Evolutionary conservation across 176 grass and related monocot genomes (phyloP).

Genomic region (Oryza punctata): DNA sequence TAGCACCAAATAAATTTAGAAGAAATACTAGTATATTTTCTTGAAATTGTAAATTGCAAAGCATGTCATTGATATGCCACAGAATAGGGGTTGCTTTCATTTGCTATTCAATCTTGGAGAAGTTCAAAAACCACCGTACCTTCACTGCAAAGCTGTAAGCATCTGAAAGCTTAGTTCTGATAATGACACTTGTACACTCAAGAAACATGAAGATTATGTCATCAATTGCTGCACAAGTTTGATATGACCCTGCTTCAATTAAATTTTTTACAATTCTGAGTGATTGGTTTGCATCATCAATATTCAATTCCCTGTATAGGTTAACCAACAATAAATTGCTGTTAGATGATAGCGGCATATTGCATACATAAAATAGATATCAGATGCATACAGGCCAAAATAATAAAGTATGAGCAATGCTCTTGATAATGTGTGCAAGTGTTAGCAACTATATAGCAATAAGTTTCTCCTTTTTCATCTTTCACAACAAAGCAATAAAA

Average conservation of each 20-base stretch:
- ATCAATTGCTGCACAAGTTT: conserved; percentile 62
- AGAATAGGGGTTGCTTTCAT: conserved; percentile 6
- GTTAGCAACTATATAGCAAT: neutral
- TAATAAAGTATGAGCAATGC: neutral
- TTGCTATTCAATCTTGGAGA: conserved; percentile 20
- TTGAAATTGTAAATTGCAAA: conserved; percentile 25
- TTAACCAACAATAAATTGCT: conserved; percentile 13
- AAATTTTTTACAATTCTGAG: conserved; percentile 86
- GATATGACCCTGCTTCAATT: conserved; percentile 62
- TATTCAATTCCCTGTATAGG: conserved; percentile 65
- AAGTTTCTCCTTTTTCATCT: neutral
- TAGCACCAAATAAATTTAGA: conserved; percentile 24
- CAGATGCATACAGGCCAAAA: neutral
- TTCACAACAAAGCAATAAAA: conserved; percentile 12
- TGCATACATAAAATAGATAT: conserved; percentile 11
- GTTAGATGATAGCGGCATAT: neutral
- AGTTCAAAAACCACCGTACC: conserved; percentile 43
- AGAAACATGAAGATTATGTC: conserved; percentile 62
- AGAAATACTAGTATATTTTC: neutral
- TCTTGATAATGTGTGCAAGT: conserved; percentile 19
- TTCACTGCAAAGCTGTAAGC: conserved; percentile 67
- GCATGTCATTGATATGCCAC: conserved; percentile 2
- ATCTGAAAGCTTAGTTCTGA: conserved; percentile 67
- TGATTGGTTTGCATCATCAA: conserved; percentile 72
- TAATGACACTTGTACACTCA: conserved; percentile 68